Evolutionary conservation across 306 rosid genomes (phyloP).

Genomic region (Sechiopsis laciniata): DNA sequence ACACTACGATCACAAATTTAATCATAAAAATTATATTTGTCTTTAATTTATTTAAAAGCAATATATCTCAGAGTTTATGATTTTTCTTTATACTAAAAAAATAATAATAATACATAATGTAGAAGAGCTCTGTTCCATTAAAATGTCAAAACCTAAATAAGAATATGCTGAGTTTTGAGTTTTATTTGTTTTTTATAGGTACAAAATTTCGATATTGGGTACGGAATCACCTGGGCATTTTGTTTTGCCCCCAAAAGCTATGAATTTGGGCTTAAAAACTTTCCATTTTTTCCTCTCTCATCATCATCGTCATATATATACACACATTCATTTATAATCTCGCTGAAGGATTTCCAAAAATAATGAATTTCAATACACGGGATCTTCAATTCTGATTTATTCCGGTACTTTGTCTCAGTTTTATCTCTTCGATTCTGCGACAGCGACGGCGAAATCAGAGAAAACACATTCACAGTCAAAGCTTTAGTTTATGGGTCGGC

Average conservation of each 20-base stretch:
- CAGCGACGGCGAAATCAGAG: slow-evolving; percentile 24
- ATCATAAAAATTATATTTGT: too few species aligned
- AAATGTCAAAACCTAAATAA: neutral
- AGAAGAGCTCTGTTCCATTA: too few species aligned
- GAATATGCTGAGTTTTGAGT: neutral
- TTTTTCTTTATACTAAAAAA: too few species aligned
- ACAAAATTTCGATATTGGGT: slow-evolving; percentile 9
- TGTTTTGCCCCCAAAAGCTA: too few species aligned
- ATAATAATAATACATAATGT: too few species aligned
- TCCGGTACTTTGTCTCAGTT: slow-evolving; percentile 6
- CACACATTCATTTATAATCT: neutral
- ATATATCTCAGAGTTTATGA: too few species aligned
- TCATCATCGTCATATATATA: too few species aligned
- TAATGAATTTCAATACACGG: slow-evolving; percentile 12
- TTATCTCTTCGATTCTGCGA: neutral
- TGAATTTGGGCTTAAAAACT: too few species aligned
- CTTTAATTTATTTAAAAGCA: too few species aligned
- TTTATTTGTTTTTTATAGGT: neutral
- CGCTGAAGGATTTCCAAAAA: slow-evolving; percentile 5
- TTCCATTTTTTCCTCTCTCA: too few species aligned
- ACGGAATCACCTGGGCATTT: neutral
- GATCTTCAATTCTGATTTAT: slow-evolving; percentile 19
- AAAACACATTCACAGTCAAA: neutral
- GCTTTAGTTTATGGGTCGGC: slow-evolving; percentile 66
- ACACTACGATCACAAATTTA: too few species aligned